Evolutionary conservation across 257 asterid genomes (phyloP), one percentile per base, ranked within the genome.

Genomic region (Nicotiana undulata): DNA sequence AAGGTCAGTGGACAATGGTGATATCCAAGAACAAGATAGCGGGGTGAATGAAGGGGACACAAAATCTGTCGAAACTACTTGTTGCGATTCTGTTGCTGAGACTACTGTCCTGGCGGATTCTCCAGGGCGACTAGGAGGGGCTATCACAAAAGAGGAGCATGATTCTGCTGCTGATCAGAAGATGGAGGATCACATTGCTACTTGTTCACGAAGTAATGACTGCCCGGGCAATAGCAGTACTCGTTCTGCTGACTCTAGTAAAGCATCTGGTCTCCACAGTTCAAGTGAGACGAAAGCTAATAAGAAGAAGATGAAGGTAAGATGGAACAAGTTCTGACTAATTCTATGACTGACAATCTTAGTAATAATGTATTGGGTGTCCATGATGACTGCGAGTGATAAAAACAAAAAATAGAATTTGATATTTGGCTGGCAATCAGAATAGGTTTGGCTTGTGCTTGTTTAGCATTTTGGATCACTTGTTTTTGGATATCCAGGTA

Each of bases 21-120:
- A 85, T 81, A 40, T 84, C 56, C 91, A 74, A 46, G 88, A 81
- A 51, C 85, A 32, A 5, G 86, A 87, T 6, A 85, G 70, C 15
- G 79, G 31, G 81, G 87, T 83, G 72, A 85, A 83, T 51, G 87
- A 88, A 67, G 91, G 70, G 66, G 91, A 86, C 80, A 83, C 84
- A 67, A 88, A 88, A 88, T 88, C 87, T 76, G 90, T 88, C 86
- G 90, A 86, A 80, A 86, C 86, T 31, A 86, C 88, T 75, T 80
- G 82, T 81, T 65, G 82, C 18, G 80, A 79, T 83, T 88, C 84
- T 26, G 64, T 81, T 72, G 82, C 80, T 70, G 89, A 81, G 81
- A 81, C 84, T 76, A 77, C 80, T 11, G 80, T 64, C 40, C 70
- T 46, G 58, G 81, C 77, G 49, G 70, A 83, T 37, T 74, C 79